phyloP scores from a whole-genome alignment of 345 rosid species.

The Bruguiera sexangula region DNA sequence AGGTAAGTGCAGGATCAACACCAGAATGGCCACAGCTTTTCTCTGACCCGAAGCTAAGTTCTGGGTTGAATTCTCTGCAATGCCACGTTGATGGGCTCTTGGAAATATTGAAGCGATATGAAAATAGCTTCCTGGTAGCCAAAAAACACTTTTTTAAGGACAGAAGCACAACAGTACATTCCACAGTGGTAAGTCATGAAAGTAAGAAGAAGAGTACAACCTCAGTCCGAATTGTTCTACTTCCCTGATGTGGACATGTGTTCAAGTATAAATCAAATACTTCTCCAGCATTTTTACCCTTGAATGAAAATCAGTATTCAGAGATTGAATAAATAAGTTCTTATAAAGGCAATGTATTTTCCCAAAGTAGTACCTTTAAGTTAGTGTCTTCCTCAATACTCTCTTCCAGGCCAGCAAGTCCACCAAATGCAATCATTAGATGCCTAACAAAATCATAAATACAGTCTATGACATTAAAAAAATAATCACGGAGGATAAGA shows the following conservation, averaged over 20 bases:
- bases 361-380: slow-evolving; percentile 50
- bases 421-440: slow-evolving; percentile 87
- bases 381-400: slow-evolving; percentile 62
- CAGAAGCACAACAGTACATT: background rate
- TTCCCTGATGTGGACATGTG: slow-evolving; percentile 89
- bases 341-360: background rate
- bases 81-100: slow-evolving; percentile 65
- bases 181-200: background rate
- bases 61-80: slow-evolving; percentile 27
- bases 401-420: slow-evolving; percentile 93
- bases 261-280: slow-evolving; percentile 71
- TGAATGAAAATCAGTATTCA: slow-evolving; percentile 6
- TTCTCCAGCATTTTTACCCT: slow-evolving; percentile 60
- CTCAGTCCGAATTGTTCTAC: slow-evolving; percentile 91
- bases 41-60: background rate
- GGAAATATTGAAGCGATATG: slow-evolving; percentile 83
- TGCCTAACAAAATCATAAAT: slow-evolving; percentile 44
- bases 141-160: background rate
- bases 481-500: background rate
- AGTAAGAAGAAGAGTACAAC: slow-evolving; percentile 29
- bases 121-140: slow-evolving; percentile 70
- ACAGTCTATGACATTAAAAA: background rate
- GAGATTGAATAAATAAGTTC: background rate
- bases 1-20: too few species aligned
- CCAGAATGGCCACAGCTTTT: background rate